Conservation (phyloP, 2,329 filamentous ascomycete genomes). For the Polytolypa hystricis region DNA sequence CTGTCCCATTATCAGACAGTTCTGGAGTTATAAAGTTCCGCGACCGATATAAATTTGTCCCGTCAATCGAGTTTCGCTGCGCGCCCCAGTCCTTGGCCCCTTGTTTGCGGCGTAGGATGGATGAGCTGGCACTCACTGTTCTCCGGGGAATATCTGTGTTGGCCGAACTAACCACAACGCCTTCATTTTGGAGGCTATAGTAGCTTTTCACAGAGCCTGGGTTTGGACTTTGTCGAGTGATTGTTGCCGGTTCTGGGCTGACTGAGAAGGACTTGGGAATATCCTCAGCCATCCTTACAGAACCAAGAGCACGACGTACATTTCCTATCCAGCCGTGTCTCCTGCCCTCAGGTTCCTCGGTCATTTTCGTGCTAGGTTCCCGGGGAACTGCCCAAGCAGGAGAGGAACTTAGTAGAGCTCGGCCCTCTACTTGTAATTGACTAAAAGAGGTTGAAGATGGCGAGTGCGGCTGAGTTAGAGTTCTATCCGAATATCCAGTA, state of each 20-base stretch:
- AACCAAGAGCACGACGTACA: slow-evolving; percentile 51
- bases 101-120: slow-evolving; percentile 39
- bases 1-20: slow-evolving; percentile 3
- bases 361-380: slow-evolving; percentile 20
- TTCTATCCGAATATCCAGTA: slow-evolving; percentile 8
- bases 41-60: slow-evolving; percentile 8
- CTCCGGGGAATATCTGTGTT: slow-evolving; percentile 27
- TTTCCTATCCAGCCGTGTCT: slow-evolving; percentile 59
- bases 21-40: no score
- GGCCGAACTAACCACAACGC: slow-evolving; percentile 4
- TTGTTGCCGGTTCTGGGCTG: slow-evolving; percentile 2
- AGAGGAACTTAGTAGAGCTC: slow-evolving; percentile 39
- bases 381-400: slow-evolving; percentile 18
- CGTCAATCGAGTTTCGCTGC: slow-evolving; percentile 15
- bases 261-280: slow-evolving; percentile 4
- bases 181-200: slow-evolving; percentile 8
- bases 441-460: slow-evolving; percentile 33
- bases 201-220: slow-evolving; percentile 17
- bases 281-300: slow-evolving; percentile 17
- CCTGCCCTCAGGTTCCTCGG: slow-evolving; percentile 28
- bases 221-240: slow-evolving; percentile 13
- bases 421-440: slow-evolving; percentile 41
- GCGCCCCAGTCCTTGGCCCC: slow-evolving; percentile 43
- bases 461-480: slow-evolving; percentile 16
- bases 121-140: slow-evolving; percentile 38